phyloP scores from a whole-genome alignment of 2,329 filamentous ascomycete species.

The Phialocephala sp. region DNA sequence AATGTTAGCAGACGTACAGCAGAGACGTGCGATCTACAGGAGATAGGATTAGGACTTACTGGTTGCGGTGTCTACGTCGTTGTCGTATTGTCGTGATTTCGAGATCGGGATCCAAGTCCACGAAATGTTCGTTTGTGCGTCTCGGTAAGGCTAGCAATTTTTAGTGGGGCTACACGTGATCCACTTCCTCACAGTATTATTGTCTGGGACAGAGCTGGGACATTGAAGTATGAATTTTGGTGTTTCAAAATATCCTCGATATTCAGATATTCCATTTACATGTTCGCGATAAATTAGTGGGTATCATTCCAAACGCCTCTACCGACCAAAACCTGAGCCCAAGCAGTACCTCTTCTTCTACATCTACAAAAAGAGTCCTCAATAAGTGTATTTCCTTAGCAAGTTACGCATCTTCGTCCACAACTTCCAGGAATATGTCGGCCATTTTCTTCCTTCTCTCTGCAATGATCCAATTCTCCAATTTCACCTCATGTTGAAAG shows the following conservation, averaged over 20 bases:
- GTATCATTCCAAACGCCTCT: constrained; percentile 1
- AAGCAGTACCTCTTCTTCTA: not conserved
- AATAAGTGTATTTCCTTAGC: not conserved
- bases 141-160: not conserved
- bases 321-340: not conserved
- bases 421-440: not conserved
- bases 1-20: constrained; percentile 54
- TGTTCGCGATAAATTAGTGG: not conserved
- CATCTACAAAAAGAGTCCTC: not conserved
- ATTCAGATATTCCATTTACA: not conserved
- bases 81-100: constrained; percentile 31
- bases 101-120: constrained; percentile 13
- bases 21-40: not conserved
- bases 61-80: constrained; percentile 49
- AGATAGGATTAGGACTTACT: constrained; percentile 54
- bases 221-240: not conserved
- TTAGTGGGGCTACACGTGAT: constrained; percentile 3
- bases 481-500: constrained; percentile 37
- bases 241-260: not conserved
- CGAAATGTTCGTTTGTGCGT: constrained; percentile 14
- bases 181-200: not conserved
- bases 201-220: not conserved
- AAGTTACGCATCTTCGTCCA: not conserved
- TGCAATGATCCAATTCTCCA: constrained; percentile 38
- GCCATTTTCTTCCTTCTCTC: constrained; percentile 29